These are phyloP conservation scores for Suaeda aralocaspica DNA, from an alignment of 148 eudicot species.

Conservation along the genomic window DNA sequence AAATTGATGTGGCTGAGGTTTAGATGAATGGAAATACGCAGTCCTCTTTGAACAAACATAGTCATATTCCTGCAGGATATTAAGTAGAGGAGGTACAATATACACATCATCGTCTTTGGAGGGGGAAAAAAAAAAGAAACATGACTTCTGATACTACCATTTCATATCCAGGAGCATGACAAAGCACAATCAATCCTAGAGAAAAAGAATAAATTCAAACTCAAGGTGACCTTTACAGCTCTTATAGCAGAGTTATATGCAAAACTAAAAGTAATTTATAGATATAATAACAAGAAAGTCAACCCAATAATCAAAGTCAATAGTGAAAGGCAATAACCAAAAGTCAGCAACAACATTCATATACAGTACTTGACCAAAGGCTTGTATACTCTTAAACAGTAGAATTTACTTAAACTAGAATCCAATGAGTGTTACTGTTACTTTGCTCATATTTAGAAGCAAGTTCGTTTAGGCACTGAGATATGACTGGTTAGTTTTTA, in stretches of 20 bases:
- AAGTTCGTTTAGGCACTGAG: neutral
- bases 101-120: conserved; percentile 9
- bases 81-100: conserved; percentile 11
- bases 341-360: neutral
- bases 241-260: neutral
- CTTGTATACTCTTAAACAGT: neutral
- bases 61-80: conserved; percentile 40
- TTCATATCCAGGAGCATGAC: conserved; percentile 7
- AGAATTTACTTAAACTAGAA: neutral
- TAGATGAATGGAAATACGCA: conserved; percentile 39
- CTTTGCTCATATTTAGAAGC: neutral
- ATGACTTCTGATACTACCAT: neutral
- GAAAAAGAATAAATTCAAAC: conserved; percentile 1
- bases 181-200: neutral
- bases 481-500: neutral
- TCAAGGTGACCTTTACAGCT: conserved; percentile 1
- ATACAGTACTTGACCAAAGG: neutral
- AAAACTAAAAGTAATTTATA: neutral
- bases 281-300: neutral
- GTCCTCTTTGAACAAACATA: conserved; percentile 40
- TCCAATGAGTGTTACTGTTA: neutral
- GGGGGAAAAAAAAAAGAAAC: conserved; percentile 3
- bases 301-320: too few relatives aligned
- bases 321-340: too few relatives aligned
- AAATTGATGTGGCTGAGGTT: conserved; percentile 45